A percentile compares a stretch with the other conserved stretches of the same genome.
Evolutionary conservation across 2,329 filamentous ascomycete genomes (phyloP).

Genomic region (Penicillium olsonii): DNA sequence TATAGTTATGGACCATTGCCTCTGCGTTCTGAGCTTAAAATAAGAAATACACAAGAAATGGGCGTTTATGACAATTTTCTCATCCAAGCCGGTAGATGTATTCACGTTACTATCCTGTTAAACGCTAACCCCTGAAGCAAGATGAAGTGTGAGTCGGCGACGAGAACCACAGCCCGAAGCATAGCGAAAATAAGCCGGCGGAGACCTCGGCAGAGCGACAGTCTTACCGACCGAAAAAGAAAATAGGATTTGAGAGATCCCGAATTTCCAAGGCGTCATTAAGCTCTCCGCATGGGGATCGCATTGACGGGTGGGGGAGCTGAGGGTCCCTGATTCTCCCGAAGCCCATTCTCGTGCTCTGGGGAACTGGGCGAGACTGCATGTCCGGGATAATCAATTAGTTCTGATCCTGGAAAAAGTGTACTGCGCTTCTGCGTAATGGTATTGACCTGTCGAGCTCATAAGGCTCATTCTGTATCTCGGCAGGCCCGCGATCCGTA

Average conservation of each 20-base stretch:
- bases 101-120: too few relatives aligned
- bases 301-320: slow-evolving; percentile 11
- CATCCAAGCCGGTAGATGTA: not conserved
- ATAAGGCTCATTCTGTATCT: not conserved
- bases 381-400: not conserved
- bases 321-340: slow-evolving; percentile 29
- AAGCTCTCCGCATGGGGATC: slow-evolving; percentile 3
- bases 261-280: slow-evolving; percentile 14
- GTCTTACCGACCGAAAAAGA: slow-evolving; percentile 17
- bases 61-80: not conserved
- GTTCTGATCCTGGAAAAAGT: not conserved
- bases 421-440: not conserved
- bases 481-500: not conserved
- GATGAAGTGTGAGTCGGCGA: not conserved
- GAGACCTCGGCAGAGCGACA: slow-evolving; percentile 12
- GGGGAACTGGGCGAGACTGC: not conserved
- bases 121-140: not conserved
- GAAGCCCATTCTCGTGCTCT: slow-evolving; percentile 30
- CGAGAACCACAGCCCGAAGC: slow-evolving; percentile 1
- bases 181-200: slow-evolving; percentile 25
- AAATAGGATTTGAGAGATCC: slow-evolving; percentile 9
- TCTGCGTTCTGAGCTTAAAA: not conserved
- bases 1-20: not conserved
- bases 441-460: not conserved
- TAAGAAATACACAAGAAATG: not conserved